Base-by-base conservation (phyloP, 2,329 filamentous ascomycete genomes). In the Hymenoscyphus linearis region DNA sequence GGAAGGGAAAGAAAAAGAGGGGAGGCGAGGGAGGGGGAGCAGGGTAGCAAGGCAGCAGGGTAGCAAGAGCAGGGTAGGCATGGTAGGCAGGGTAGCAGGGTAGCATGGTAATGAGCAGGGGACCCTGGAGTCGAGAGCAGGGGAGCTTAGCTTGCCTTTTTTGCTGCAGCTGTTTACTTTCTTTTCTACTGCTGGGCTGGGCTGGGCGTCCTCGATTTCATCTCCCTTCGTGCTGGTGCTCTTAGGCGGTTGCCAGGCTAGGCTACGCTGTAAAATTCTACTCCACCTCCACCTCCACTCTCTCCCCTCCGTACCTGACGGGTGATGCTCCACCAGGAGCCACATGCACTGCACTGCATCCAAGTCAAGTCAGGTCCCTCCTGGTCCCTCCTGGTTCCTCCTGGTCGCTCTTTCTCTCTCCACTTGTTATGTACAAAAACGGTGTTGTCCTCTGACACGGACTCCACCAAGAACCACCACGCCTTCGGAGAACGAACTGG, bases 351-450 rank as follows among this genome's bases (percentile, higher is more conserved):
- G 18, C 60, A 62, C 57, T 62, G 40, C 18, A 47, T n/a, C 18
- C 40, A 47, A 12, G 40, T 47, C 40, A 5, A 47, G 40, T 10
- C 40, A 47, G 22, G 40, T 25, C 10, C 14, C 44, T 18, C 25
- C 44, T 52, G 44, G n/a, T 50, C 44, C n/a, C 44, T 50, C 22
- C 10, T 26, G 12, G 14, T 37, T 14, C 35, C 54, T 18, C 54
- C 18, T 47, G 40, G 40, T 37, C 35, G 9, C 54, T 27, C 54
- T 12, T 36, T 4, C 10, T 40, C 54, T 40, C 35, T 34, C 59
- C 61, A 65, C 65, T 65, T 56, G 18, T 62, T 60, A 62, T 65
- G 63, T 65, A 63, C 60, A 61, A 58, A 61, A 65, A 61, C 53
- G 55, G 61, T 62, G 47, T 59, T 64, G 61, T 64, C 54, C 61